Evolutionary conservation across 176 grass and related monocot genomes (phyloP), one percentile per base, ranked within the genome.

Genomic region (Raddia guianensis): DNA sequence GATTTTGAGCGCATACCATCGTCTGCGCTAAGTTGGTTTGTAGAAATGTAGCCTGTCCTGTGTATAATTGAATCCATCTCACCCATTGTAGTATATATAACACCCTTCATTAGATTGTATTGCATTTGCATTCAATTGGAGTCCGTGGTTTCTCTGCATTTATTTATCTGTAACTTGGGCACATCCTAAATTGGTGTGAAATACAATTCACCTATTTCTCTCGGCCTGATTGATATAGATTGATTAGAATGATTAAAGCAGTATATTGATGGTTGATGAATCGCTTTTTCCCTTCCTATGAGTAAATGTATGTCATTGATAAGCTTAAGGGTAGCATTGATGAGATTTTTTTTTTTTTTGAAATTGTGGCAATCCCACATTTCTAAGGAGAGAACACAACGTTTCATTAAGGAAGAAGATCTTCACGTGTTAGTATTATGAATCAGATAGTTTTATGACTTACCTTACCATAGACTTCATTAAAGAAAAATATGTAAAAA

Each of bases 1-100:
- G 77, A 81, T 80, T 14, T 9, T 49, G 58, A 72, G 64, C 59
- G 65, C 64, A 81, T 89, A 65, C 63, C 12, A 69, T 89, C 42
- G 50, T 89, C 53, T 77, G 72, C 57, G 44, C 43, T 18, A 21
- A 79, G 51, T 20, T 3, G n/a, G 50, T 65, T 12, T 12, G 13
- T 19, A 67, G 61, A 71, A 51, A 5, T 21, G 16, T 34, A 15
- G 7, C 4, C 44, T 63, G 2, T 11, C 33, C 6, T 45, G 68
- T 83, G 59, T 61, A 84, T 72, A 76, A 80, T 50, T 72, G n/a
- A 70, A 65, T 18, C 33, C 49, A 7, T 40, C 18, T 53, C 20
- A 15, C 9, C 3, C 71, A 64, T 70, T 58, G 53, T 64, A 80
- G 64, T 76, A 80, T 43, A 70, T 76, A 80, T 43, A 70, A 0